Evolutionary conservation across 1,284 basidiomycete genomes (phyloP), one percentile per base, ranked within the genome.

Genomic region (Heterobasidion occidentale): DNA sequence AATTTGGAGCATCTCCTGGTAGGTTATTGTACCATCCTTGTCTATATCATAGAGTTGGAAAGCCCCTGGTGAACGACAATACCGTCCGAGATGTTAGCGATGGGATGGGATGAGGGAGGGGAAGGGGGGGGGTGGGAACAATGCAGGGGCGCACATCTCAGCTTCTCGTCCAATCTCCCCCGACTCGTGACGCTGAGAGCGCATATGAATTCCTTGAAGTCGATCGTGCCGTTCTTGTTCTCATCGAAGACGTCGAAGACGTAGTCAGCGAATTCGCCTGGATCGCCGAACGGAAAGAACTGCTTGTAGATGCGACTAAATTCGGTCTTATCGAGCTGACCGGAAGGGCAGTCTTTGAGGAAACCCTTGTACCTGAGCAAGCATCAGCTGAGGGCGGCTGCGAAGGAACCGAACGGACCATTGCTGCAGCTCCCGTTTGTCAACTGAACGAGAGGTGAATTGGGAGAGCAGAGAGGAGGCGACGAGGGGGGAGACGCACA

Each of bases 41-140:
- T 99, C 93, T 67, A 99, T 98, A 70, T 99, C 97, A 72, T 99
- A 99, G 51, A 99, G 78, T 73, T 99, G 94, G 84, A 99, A 99
- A 9, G 97, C 97, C 97, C 96, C 94, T 98, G 72, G 59, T 53
- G 14, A 42, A 44, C 51, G 59, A 55, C 50, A 56, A 61, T 60
- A 60, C 57, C 59, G 54, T 60, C 47, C 19, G 27, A 59, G 56
- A 65, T 33, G 15, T 46, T 44, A 35, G 38, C 20, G 55, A 47
- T 55, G 52, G 59, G 59, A 59, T 59, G 56, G 52, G 34, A 27
- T 51, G 56, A 57, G 36, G 54, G n/a, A n/a, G n/a, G n/a, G n/a
- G n/a, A n/a, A n/a, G n/a, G n/a, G n/a, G 45, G 44, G 19, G 57
- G 56, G 55, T 58, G 54, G 53, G 57, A 55, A 47, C 35, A 17